Evolutionary conservation across 2,329 filamentous ascomycete species (phyloP).

Genomic region (Stagonosporopsis rhizophila): DNA sequence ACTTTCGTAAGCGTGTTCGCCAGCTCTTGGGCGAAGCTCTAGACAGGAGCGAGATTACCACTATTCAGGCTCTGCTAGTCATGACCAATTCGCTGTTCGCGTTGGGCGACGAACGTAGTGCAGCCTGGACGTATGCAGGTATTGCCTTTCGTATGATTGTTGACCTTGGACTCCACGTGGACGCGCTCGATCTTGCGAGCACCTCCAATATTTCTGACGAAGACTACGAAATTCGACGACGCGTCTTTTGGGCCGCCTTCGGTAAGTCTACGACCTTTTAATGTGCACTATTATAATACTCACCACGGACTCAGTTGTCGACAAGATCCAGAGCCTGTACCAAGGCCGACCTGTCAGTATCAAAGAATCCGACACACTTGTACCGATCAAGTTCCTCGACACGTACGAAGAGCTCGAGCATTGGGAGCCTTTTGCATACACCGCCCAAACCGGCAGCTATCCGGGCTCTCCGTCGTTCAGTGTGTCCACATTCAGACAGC

Average conservation of each 20-base stretch:
- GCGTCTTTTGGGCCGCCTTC: constrained; percentile 58
- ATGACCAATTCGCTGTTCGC: constrained; percentile 61
- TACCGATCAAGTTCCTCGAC: constrained; percentile 59
- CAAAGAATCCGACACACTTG: constrained; percentile 54
- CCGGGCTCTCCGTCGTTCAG: constrained; percentile 50
- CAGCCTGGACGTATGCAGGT: constrained; percentile 65
- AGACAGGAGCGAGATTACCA: constrained; percentile 60
- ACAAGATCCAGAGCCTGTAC: constrained; percentile 64
- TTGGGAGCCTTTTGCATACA: constrained; percentile 56
- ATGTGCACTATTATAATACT: neutral
- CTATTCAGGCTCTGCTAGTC: constrained; percentile 61
- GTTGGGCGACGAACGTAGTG: constrained; percentile 57
- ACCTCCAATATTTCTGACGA: constrained; percentile 52
- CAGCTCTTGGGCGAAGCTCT: constrained; percentile 57
- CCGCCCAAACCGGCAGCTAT: constrained; percentile 29
- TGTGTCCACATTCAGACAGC: constrained; percentile 52
- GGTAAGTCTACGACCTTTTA: constrained; percentile 17
- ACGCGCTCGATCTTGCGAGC: constrained; percentile 42
- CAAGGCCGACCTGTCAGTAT: constrained; percentile 60
- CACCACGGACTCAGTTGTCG: constrained; percentile 38
- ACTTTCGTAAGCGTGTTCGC: constrained; percentile 55
- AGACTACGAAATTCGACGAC: constrained; percentile 54
- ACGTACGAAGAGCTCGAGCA: constrained; percentile 61
- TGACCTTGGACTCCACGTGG: constrained; percentile 62
- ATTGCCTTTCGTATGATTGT: constrained; percentile 63